These are phyloP conservation scores for Umbellularia californica DNA, from an alignment of 164 flowering plant species.

Conservation along the genomic window DNA sequence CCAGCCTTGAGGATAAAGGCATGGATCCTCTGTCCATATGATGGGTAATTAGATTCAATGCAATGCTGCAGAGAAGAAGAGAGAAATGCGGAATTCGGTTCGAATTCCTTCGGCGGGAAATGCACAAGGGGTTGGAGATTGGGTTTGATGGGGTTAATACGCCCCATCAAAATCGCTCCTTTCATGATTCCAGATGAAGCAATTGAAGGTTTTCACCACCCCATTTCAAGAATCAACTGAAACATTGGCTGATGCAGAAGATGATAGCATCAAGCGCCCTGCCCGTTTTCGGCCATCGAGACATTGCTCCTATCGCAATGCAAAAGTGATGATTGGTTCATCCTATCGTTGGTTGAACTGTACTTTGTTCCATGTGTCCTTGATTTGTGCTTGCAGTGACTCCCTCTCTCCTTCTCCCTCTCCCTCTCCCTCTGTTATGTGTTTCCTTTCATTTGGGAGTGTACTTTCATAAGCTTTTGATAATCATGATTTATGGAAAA, in stretches of 20 bases:
- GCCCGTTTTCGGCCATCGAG: not conserved
- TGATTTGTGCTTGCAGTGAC: no score
- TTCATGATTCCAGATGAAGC: not conserved
- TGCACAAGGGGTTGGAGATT: not conserved
- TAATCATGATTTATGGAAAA: no score
- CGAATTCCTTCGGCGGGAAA: constrained; percentile 5
- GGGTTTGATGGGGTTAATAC: not conserved
- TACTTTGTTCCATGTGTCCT: no score
- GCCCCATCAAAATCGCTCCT: not conserved
- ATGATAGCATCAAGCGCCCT: not conserved
- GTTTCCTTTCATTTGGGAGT: no score
- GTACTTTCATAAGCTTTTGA: no score
- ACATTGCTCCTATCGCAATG: no score
- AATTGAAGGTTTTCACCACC: not conserved
- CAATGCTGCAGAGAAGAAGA: constrained; percentile 59
- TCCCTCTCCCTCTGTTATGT: no score
- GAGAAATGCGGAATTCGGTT: constrained; percentile 25
- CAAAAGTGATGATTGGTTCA: no score
- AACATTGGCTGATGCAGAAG: not conserved
- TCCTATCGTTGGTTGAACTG: no score
- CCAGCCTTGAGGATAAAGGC: constrained; percentile 66
- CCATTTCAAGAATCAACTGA: no score
- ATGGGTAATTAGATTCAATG: constrained; percentile 59
- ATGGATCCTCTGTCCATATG: constrained; percentile 67
- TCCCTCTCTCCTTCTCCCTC: no score